A percentile compares a stretch with the other conserved stretches of the same genome.
Conservation (phyloP, 73 alveolate genomes). For the Blepharisma japonicum region DNA sequence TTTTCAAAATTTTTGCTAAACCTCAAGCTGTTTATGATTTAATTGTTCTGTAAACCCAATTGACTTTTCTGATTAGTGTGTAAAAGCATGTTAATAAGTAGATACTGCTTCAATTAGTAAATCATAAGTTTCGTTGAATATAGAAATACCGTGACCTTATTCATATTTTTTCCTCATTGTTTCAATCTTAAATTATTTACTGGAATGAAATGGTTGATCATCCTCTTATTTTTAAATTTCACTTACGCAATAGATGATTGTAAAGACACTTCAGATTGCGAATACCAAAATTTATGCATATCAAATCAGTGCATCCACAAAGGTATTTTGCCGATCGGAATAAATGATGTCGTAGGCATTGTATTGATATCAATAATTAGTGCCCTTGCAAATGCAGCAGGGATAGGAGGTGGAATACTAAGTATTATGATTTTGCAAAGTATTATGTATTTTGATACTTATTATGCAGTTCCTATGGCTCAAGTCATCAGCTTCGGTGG, state of each 20-base stretch:
- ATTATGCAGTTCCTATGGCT: constrained; percentile 13
- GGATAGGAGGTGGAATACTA: constrained; percentile 32
- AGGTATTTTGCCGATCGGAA: not conserved
- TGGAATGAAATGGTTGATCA: no score
- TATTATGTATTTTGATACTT: not conserved
- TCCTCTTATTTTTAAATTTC: no score
- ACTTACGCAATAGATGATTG: not conserved
- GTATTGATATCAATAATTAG: not conserved
- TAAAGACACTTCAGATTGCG: not conserved
- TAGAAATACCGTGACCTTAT: no score
- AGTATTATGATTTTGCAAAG: not conserved
- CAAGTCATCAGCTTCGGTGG: not conserved
- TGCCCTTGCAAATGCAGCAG: constrained; percentile 17
- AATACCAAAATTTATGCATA: not conserved
- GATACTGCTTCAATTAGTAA: no score
- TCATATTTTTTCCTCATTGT: no score
- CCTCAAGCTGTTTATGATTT: no score
- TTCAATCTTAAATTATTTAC: no score
- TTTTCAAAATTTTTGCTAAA: no score
- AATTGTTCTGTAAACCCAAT: no score
- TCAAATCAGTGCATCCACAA: not conserved
- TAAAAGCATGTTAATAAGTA: no score
- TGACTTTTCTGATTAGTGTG: no score
- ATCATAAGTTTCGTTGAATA: no score
- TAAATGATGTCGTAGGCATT: not conserved